Conservation (phyloP, 495 filamentous ascomycete genomes). For the Xylaria sp. region DNA sequence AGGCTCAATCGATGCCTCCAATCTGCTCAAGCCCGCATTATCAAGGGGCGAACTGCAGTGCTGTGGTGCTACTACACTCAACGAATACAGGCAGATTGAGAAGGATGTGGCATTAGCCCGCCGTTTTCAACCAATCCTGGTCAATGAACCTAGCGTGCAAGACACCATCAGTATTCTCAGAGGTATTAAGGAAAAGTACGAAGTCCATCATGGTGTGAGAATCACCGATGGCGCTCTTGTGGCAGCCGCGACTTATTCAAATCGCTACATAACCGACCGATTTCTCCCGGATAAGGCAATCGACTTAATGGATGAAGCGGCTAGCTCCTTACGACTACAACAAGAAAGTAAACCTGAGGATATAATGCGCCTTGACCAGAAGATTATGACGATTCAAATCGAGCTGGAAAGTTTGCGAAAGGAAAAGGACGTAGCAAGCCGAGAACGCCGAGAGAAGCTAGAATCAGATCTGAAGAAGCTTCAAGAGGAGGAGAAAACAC, state of each 20-base stretch:
- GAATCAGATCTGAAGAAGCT: slow-evolving; percentile 75
- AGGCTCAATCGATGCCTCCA: slow-evolving; percentile 95
- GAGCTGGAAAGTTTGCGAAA: slow-evolving; percentile 95
- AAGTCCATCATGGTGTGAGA: slow-evolving; percentile 93
- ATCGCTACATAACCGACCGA: slow-evolving; percentile 95
- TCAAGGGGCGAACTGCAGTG: slow-evolving; percentile 93
- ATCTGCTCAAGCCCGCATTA: slow-evolving; percentile 92
- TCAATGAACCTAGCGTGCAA: slow-evolving; percentile 86
- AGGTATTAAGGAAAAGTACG: slow-evolving; percentile 96
- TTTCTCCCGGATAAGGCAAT: slow-evolving; percentile 98
- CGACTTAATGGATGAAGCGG: slow-evolving; percentile 94
- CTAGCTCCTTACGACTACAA: slow-evolving; percentile 86
- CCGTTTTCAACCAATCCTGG: slow-evolving; percentile 90
- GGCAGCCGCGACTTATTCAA: slow-evolving; percentile 88
- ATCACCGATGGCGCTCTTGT: slow-evolving; percentile 94
- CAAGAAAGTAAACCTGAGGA: slow-evolving; percentile 97
- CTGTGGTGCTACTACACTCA: slow-evolving; percentile 91
- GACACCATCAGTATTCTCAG: slow-evolving; percentile 96
- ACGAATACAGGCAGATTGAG: slow-evolving; percentile 91
- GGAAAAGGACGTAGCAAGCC: slow-evolving; percentile 86
- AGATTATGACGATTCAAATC: slow-evolving; percentile 97
- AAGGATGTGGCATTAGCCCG: slow-evolving; percentile 94
- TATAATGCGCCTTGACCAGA: slow-evolving; percentile 87
- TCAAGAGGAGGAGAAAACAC: slow-evolving; percentile 68
- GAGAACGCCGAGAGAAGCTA: slow-evolving; percentile 86